A percentile compares a stretch with the other conserved stretches of the same genome.
phyloP scores from a whole-genome alignment of 164 flowering plant species.

The Chloranthus sessilifolius region DNA sequence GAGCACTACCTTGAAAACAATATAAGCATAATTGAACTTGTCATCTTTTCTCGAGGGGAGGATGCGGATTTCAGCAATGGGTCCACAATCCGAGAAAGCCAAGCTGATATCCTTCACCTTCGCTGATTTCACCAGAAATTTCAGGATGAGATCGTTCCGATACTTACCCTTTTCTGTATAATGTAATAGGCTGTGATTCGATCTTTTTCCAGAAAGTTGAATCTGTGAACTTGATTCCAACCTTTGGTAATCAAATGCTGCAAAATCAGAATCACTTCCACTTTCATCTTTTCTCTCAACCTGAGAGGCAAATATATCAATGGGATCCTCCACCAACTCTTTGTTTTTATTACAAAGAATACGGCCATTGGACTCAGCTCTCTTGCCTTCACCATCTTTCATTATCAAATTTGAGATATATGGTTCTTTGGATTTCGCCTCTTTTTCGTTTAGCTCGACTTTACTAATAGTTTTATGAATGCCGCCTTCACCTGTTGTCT shows the following conservation, averaged over 20 bases:
- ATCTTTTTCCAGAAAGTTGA: conserved; percentile 9
- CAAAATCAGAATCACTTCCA: conserved; percentile 8
- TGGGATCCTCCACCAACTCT: conserved; percentile 8
- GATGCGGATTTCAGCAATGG: conserved; percentile 8
- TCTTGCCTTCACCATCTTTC: conserved; percentile 3
- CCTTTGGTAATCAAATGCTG: conserved; percentile 1
- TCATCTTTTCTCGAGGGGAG: conserved; percentile 2
- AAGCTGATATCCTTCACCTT: background rate
- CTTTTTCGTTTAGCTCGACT: background rate
- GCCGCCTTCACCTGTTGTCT: background rate
- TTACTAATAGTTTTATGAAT: background rate
- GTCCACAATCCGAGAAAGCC: conserved; percentile 23
- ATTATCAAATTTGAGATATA: background rate
- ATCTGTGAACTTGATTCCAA: conserved; percentile 6
- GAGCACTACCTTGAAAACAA: conserved; percentile 32
- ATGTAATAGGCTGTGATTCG: background rate
- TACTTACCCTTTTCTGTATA: conserved; percentile 8
- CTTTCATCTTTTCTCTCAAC: background rate
- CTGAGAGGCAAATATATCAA: background rate
- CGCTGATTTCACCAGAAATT: conserved; percentile 18
- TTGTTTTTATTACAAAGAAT: background rate
- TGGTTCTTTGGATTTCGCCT: too few relatives aligned
- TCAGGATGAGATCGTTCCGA: conserved; percentile 21
- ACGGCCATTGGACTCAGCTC: background rate
- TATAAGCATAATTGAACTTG: conserved; percentile 23